Evolutionary conservation across 139 green algal species (phyloP).

Genomic region (Coelastrella sp.): DNA sequence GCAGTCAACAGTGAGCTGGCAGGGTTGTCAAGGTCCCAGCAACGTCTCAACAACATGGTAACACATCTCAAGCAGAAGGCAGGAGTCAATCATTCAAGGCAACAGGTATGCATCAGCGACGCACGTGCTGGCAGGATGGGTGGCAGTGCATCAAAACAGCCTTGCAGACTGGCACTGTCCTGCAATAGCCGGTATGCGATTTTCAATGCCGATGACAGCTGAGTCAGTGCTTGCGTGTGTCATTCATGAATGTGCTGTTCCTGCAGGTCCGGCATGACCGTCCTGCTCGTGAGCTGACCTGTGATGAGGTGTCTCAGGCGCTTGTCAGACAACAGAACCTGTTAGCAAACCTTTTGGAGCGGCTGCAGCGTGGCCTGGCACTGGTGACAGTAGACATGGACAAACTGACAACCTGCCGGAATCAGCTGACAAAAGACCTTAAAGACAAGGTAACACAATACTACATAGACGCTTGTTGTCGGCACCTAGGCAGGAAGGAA

Average conservation of each 20-base stretch:
- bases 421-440: background rate
- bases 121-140: background rate
- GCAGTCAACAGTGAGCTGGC: background rate
- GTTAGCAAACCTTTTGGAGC: conserved; percentile 4
- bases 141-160: no score
- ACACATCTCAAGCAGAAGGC: conserved; percentile 20
- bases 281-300: conserved; percentile 14
- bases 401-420: background rate
- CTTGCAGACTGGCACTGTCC: no score
- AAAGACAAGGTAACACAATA: conserved; percentile 22
- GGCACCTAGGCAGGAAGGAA: no score
- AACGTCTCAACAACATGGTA: conserved; percentile 5
- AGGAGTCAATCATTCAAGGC: conserved; percentile 12
- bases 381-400: background rate
- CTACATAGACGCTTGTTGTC: no score
- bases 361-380: background rate
- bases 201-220: no score
- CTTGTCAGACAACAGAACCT: background rate
- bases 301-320: conserved; percentile 14
- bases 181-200: no score
- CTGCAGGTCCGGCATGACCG: conserved; percentile 10
- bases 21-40: conserved; percentile 1
- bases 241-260: background rate
- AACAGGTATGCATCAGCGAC: conserved; percentile 28
- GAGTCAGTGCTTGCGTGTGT: no score